Base-by-base conservation (phyloP, 2,329 filamentous ascomycete species). In the Ilyonectria mors-panacis region DNA sequence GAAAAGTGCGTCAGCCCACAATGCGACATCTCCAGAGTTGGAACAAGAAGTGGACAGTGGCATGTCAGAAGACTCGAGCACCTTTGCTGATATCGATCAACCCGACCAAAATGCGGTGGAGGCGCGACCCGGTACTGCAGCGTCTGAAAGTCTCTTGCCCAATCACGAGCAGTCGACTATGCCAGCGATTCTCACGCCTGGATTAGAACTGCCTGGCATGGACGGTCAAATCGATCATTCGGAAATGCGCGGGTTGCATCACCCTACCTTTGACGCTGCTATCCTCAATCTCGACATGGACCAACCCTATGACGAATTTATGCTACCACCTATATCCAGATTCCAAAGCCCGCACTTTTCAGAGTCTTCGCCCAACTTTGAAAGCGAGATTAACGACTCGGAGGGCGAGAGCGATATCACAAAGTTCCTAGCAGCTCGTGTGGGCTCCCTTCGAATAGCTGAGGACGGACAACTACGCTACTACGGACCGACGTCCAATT, bases 401-500 rank as follows among this genome's bases (percentile, higher is more conserved):
- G 55, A 55, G 13, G 62, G 59, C 4, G 56, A 56, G 19, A 37
- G 28, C 8, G 55, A 48, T 39, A 67, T 72, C 30, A 66, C 59
- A 33, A 61, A 65, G 5, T 55, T 69, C 15, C 44, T 73, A 0
- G 62, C 68, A 17, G 66, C 65, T 28, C 71, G 71, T 9, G 57
- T 71, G 30, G 68, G 70, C 2, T 58, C 66, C 12, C 55, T 73
- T 1, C 45, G 60, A 8, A 65, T 70, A 7, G 63, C 65, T 7
- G 63, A 67, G 13, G 68, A 72, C 28, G 70, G 71, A 2, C 59
- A 72, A 23, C 48, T 68, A 7, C 68, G 71, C 10, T 72, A 70
- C 39, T 73, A 71, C 39, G 70, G 70, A 2, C 63, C 71, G 7
- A 73, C 70, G 6, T 73, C 71, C 9, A 73, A 73, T 33, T 48